These are phyloP conservation scores for Cyclotella baltica DNA, from an alignment of 108 stramenopile genomes.

Conservation along the genomic window DNA sequence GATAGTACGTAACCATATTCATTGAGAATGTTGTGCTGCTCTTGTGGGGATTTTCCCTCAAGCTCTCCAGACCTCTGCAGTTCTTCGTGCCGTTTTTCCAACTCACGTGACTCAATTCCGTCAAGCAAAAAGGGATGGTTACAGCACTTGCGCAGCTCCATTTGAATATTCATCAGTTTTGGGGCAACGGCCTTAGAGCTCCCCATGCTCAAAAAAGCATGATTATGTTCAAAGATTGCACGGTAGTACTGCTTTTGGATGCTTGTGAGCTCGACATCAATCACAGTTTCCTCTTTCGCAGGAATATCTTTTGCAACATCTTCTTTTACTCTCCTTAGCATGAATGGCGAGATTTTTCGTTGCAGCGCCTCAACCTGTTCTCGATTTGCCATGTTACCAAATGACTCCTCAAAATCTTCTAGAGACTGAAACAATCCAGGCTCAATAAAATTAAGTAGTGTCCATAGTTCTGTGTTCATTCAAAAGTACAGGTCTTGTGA, in stretches of 20 bases:
- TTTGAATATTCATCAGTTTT: slow-evolving; percentile 99
- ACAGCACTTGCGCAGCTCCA: slow-evolving; percentile 99
- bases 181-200: slow-evolving; percentile 69
- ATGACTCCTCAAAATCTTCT: slow-evolving; percentile 89
- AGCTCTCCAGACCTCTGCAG: slow-evolving; percentile 70
- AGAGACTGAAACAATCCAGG: slow-evolving; percentile 91
- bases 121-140: slow-evolving; percentile 98
- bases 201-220: slow-evolving; percentile 94
- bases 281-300: slow-evolving; percentile 98
- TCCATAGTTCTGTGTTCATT: slow-evolving; percentile 90
- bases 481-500: background rate
- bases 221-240: slow-evolving; percentile 98
- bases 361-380: slow-evolving; percentile 95
- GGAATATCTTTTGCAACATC: slow-evolving; percentile 99
- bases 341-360: slow-evolving; percentile 93
- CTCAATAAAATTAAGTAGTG: slow-evolving; percentile 97
- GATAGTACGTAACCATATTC: slow-evolving; percentile 87
- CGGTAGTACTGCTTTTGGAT: slow-evolving; percentile 99
- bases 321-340: slow-evolving; percentile 97
- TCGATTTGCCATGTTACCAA: slow-evolving; percentile 92
- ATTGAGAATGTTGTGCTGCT: slow-evolving; percentile 78
- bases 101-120: slow-evolving; percentile 94
- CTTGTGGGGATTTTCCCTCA: slow-evolving; percentile 77
- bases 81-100: slow-evolving; percentile 82
- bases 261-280: slow-evolving; percentile 98